These are phyloP conservation scores for Ceratobasidium papillatum DNA, from an alignment of 1,284 basidiomycete species.

Conservation along the genomic window DNA sequence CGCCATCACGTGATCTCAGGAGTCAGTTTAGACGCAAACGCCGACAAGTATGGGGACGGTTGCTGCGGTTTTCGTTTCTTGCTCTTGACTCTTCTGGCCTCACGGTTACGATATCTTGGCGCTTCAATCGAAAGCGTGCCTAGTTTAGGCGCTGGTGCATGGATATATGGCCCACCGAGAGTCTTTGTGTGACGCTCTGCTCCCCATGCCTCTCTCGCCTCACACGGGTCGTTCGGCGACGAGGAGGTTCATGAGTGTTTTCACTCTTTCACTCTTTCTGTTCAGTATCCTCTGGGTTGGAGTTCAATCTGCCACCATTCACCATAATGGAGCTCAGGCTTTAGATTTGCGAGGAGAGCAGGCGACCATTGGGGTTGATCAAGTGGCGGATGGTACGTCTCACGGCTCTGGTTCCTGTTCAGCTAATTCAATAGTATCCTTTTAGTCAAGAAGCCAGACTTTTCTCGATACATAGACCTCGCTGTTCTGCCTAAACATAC, in stretches of 20 bases:
- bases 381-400: background rate
- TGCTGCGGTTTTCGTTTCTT: background rate
- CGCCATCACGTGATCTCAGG: background rate
- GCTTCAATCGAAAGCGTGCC: no score
- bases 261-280: slow-evolving; percentile 16
- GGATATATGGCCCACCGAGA: slow-evolving; percentile 6
- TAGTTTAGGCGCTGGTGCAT: background rate
- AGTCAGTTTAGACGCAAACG: background rate
- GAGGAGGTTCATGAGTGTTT: slow-evolving; percentile 13
- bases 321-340: background rate
- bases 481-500: slow-evolving; percentile 47
- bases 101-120: background rate
- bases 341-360: slow-evolving; percentile 20
- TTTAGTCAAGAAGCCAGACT: slow-evolving; percentile 46
- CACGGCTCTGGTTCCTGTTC: background rate
- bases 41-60: background rate
- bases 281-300: slow-evolving; percentile 29
- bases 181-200: slow-evolving; percentile 33
- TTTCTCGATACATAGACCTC: slow-evolving; percentile 51
- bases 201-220: slow-evolving; percentile 21
- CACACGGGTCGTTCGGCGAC: slow-evolving; percentile 19
- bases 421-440: slow-evolving; percentile 3
- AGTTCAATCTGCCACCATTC: slow-evolving; percentile 9
- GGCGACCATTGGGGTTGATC: background rate
- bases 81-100: background rate